A percentile compares a stretch with the other conserved stretches of the same genome.
Evolutionary conservation across 306 rosid genomes (phyloP).

Genomic region (Elaeagnus macrophylla): DNA sequence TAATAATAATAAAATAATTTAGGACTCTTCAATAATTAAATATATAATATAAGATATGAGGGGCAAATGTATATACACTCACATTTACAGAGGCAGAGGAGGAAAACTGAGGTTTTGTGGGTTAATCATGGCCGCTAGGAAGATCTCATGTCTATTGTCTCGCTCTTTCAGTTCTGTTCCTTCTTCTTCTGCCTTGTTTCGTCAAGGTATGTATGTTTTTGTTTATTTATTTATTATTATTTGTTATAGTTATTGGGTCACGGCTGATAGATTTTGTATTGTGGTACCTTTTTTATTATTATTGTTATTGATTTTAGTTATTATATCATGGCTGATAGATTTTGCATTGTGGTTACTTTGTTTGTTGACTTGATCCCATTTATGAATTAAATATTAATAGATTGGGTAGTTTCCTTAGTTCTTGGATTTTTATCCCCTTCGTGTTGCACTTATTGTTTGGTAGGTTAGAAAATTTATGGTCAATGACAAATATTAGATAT

Average conservation of each 20-base stretch:
- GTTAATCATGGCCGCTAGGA: conserved; percentile 45
- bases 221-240: neutral
- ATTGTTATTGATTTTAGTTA: neutral
- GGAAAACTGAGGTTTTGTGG: neutral
- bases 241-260: neutral
- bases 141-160: conserved; percentile 39
- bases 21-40: no score
- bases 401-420: neutral
- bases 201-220: conserved; percentile 29
- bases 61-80: no score
- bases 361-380: neutral
- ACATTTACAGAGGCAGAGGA: neutral
- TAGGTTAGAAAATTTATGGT: conserved; percentile 1
- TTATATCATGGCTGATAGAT: neutral
- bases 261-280: neutral
- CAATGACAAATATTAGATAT: neutral
- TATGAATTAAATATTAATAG: neutral
- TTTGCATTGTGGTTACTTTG: neutral
- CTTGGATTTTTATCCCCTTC: no score
- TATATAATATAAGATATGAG: no score
- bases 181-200: conserved; percentile 30
- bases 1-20: no score
- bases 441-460: neutral
- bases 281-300: neutral
- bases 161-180: conserved; percentile 37